Base-by-base conservation (phyloP, 805 yeast species). In the Candida nemodendra region DNA sequence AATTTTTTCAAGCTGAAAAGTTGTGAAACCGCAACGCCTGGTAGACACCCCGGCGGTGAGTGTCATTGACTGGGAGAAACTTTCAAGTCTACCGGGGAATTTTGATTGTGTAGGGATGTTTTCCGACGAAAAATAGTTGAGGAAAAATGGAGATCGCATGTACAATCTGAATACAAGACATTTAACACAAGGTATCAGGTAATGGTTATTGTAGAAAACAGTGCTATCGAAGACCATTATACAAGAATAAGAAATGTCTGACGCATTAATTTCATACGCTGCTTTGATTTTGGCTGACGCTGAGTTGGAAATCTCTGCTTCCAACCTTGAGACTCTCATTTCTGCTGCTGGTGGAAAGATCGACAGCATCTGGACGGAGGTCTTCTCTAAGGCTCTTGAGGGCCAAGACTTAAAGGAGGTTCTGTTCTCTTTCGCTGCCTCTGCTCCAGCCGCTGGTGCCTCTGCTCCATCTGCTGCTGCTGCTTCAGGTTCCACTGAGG, bases 221-320 rank as follows among this genome's bases (percentile, higher is more conserved):
- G n/a, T n/a, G n/a, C n/a, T n/a, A n/a, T n/a, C n/a, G n/a, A 21
- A 21, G 9, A 21, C 7, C 24, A 21, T 21, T 21, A 21, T 11
- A 21, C 24, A 21, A n/a, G n/a, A n/a, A n/a, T n/a, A n/a, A n/a
- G 24, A 21, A 69, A 87, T 87, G 95, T 84, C 95, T 71, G 95
- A 89, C 79, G 79, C 95, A 65, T 81, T 91, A 67, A 87, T 88
- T 67, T 85, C 96, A 61, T 89, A 88, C 85, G 98, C 99, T 71
- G 96, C 98, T 66, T 82, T 91, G 72, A 89, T 91, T 76, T 80
- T 91, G 72, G 96, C 97, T 57, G 99, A 91, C 68, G 87, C 97
- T 64, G 96, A 88, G 65, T 75, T 88, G 65, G 96, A 90, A 72
- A 79, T 93, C 81, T 43, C 65, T 41, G 64, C 93, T 57, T 91